A percentile compares a stretch with the other conserved stretches of the same genome.
Conservation (phyloP, 1,284 basidiomycete species). For the Heterobasidion parviporum region DNA sequence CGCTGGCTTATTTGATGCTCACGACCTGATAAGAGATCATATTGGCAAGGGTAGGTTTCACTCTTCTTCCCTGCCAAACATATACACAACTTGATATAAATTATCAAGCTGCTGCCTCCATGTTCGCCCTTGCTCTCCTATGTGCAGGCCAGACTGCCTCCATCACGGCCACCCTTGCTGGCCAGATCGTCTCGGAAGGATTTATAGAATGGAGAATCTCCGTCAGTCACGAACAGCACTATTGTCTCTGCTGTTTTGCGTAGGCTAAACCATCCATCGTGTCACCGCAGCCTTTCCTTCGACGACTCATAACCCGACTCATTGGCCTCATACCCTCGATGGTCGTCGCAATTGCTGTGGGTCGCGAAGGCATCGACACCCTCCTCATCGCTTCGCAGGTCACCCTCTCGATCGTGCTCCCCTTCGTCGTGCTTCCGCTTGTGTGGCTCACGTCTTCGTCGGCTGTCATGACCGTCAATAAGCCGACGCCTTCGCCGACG, state of each 20-base stretch:
- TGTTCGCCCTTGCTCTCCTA: slow-evolving; percentile 84
- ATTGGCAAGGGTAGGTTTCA: slow-evolving; percentile 57
- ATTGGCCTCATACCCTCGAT: slow-evolving; percentile 86
- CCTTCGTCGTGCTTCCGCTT: slow-evolving; percentile 80
- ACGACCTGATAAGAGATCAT: slow-evolving; percentile 56
- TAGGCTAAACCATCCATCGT: slow-evolving; percentile 4
- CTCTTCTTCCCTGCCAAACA: background rate
- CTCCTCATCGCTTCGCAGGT: slow-evolving; percentile 89
- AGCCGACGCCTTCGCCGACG: slow-evolving; percentile 10
- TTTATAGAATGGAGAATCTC: slow-evolving; percentile 88
- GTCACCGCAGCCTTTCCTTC: slow-evolving; percentile 56
- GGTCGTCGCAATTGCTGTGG: slow-evolving; percentile 70
- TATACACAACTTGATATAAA: background rate
- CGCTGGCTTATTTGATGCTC: slow-evolving; percentile 78
- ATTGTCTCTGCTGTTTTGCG: background rate
- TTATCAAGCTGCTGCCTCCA: slow-evolving; percentile 55
- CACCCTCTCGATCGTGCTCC: slow-evolving; percentile 80
- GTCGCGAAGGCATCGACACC: slow-evolving; percentile 68
- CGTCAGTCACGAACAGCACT: slow-evolving; percentile 33
- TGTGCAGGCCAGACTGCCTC: slow-evolving; percentile 89
- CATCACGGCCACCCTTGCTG: slow-evolving; percentile 88
- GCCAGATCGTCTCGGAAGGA: slow-evolving; percentile 90
- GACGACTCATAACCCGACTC: slow-evolving; percentile 78
- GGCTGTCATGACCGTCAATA: slow-evolving; percentile 57
- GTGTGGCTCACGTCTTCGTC: slow-evolving; percentile 69